A percentile compares a stretch with the other conserved stretches of the same genome.
Evolutionary conservation across 805 yeast species (phyloP).

Genomic region (Kuraishia molischiana): DNA sequence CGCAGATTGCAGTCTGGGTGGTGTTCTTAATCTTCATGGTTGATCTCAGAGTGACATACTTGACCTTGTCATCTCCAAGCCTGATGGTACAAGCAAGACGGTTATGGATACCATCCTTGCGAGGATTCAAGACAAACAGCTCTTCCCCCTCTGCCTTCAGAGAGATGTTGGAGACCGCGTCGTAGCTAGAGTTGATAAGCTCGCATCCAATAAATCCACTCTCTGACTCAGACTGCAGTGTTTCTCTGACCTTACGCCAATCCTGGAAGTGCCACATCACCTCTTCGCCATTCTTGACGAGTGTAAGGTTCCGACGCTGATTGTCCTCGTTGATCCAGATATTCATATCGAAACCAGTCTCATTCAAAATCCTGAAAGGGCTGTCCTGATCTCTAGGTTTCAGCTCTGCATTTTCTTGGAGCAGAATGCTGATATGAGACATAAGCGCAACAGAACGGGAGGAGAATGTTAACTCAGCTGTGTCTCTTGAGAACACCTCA

Average conservation of each 20-base stretch:
- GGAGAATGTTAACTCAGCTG: slow-evolving; percentile 75
- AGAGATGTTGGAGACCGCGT: slow-evolving; percentile 43
- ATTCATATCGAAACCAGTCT: slow-evolving; percentile 75
- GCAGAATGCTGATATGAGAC: slow-evolving; percentile 54
- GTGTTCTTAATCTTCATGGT: slow-evolving; percentile 62
- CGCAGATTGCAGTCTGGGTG: slow-evolving; percentile 46
- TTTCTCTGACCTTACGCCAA: slow-evolving; percentile 82
- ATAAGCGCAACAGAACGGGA: slow-evolving; percentile 72
- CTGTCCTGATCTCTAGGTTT: slow-evolving; percentile 69
- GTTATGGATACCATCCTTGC: slow-evolving; percentile 45
- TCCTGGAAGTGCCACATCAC: slow-evolving; percentile 91
- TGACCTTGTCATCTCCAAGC: slow-evolving; percentile 69
- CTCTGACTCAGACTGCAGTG: slow-evolving; percentile 54
- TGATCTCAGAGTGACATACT: slow-evolving; percentile 68
- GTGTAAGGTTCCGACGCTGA: slow-evolving; percentile 20
- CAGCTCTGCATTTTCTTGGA: slow-evolving; percentile 42
- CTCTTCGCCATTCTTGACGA: slow-evolving; percentile 35
- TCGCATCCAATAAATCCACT: slow-evolving; percentile 56
- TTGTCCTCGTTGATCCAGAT: slow-evolving; percentile 60
- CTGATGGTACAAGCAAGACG: slow-evolving; percentile 65
- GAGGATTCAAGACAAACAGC: slow-evolving; percentile 56
- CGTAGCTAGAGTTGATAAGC: slow-evolving; percentile 46
- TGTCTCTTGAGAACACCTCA: slow-evolving; percentile 64
- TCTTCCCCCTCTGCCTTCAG: slow-evolving; percentile 82
- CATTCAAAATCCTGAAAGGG: slow-evolving; percentile 74